phyloP scores from a whole-genome alignment of 192 early-diverging fungal genomes.

The Umbelopsis vinacea region DNA sequence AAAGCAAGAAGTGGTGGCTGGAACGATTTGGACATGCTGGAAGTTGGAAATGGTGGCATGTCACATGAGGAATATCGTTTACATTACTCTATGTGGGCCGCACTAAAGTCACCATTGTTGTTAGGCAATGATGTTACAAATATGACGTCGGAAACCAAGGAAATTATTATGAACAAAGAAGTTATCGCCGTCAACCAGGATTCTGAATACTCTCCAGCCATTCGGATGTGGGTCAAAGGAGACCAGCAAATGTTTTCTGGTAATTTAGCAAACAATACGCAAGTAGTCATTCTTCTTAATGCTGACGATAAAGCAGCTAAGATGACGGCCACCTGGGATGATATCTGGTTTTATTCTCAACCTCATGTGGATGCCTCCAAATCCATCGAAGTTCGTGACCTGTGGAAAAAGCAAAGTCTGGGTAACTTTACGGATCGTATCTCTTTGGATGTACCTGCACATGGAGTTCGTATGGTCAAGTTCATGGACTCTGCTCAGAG shows the following conservation, averaged over 20 bases:
- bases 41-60: slow-evolving; percentile 61
- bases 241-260: slow-evolving; percentile 39
- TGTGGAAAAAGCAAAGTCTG: slow-evolving; percentile 34
- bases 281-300: slow-evolving; percentile 40
- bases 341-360: slow-evolving; percentile 15
- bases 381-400: slow-evolving; percentile 33
- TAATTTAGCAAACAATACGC: slow-evolving; percentile 26
- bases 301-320: slow-evolving; percentile 7
- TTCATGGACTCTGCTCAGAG: slow-evolving; percentile 1
- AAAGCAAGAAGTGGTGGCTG: slow-evolving; percentile 46
- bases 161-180: slow-evolving; percentile 51
- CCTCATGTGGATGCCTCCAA: slow-evolving; percentile 18
- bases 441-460: slow-evolving; percentile 24
- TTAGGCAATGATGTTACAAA: slow-evolving; percentile 58
- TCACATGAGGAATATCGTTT: slow-evolving; percentile 40
- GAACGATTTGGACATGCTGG: slow-evolving; percentile 61
- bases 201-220: slow-evolving; percentile 40
- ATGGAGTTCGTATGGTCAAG: slow-evolving; percentile 18
- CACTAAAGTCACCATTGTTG: slow-evolving; percentile 60
- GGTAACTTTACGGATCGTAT: slow-evolving; percentile 25
- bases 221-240: slow-evolving; percentile 15
- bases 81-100: slow-evolving; percentile 60
- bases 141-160: slow-evolving; percentile 23
- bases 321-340: slow-evolving; percentile 31
- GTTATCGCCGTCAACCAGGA: slow-evolving; percentile 68